Base-by-base conservation (phyloP, 805 yeast species). In the Barnettozyma botsteinii region DNA sequence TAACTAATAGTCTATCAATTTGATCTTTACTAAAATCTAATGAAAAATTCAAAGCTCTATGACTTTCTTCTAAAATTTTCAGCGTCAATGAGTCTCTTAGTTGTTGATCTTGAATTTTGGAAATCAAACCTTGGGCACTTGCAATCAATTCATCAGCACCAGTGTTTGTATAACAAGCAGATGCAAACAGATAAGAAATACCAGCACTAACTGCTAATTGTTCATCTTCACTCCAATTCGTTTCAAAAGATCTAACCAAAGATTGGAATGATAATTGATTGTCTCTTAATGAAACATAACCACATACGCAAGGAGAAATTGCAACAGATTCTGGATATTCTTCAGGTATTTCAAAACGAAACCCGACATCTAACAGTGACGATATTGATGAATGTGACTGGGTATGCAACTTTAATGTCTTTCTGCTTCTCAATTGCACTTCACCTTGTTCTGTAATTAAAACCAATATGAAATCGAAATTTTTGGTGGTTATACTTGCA, bases 21-120 rank as follows among this genome's bases (percentile, higher is more conserved):
- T 80, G 83, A 40, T 85, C 95, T 39, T 77, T 75, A 7, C 79
- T 72, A 35, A 78, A 75, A 53, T 82, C 85, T 39, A 86, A 67
- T 24, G 79, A 76, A 51, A 86, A 79, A 52, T 78, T 82, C 45
- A 87, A 72, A 1, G 93, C 79, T n/a, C 79, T 62, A 54, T 86
- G 94, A 2, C 81, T 69, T 55, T 87, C 95, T 40, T 73, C 66
- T 14, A 82, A 56, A 3, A 81, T 60, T 1, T 73, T 61, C 8
- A 59, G 58, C 51, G 59, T 64, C 28, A 68, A 67, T 49, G 61
- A 53, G 42, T 55, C 55, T 11, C 66, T 52, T 26, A 46, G 35
- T 17, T 56, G 43, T 20, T 55, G 41, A 29, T 57, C 42, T 19
- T 50, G 22, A 26, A 53, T 35, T 23, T 56, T 43, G 14, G 56